Evolutionary conservation across 192 early-diverging fungal genomes (phyloP).

Genomic region (Kappamyces sp.): DNA sequence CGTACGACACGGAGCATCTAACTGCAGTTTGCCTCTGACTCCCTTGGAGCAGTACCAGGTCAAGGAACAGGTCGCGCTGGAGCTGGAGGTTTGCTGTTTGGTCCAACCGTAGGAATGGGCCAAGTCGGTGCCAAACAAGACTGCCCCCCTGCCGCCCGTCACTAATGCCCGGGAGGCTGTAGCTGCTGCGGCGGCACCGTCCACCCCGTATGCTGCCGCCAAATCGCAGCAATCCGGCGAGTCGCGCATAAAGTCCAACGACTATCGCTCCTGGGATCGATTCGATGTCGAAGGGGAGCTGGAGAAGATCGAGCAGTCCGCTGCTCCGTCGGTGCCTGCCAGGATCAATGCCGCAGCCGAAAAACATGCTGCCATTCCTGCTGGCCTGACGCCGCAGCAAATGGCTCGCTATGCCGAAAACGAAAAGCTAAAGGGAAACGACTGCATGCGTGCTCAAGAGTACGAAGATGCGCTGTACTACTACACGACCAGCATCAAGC

Average conservation of each 20-base stretch:
- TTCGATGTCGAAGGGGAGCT: constrained; percentile 25
- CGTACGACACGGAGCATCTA: neutral
- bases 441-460: constrained; percentile 20
- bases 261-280: constrained; percentile 30
- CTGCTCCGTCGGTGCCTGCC: neutral
- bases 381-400: constrained; percentile 1
- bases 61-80: neutral
- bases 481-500: constrained; percentile 21
- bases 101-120: constrained; percentile 6
- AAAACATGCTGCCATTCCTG: constrained; percentile 3
- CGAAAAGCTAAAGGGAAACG: constrained; percentile 31
- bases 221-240: too few species aligned
- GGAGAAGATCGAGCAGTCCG: constrained; percentile 15
- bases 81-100: neutral
- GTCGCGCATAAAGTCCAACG: constrained; percentile 22
- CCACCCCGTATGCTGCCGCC: too few species aligned
- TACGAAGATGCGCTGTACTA: constrained; percentile 21
- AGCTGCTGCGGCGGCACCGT: too few species aligned
- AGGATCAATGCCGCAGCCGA: neutral
- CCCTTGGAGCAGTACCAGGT: neutral
- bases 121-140: constrained; percentile 18
- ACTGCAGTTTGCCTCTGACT: neutral
- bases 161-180: too few species aligned
- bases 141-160: neutral
- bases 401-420: constrained; percentile 12